These are phyloP conservation scores for Huntiella moniliformis DNA, from an alignment of 2,329 filamentous ascomycete species.

Conservation along the genomic window DNA sequence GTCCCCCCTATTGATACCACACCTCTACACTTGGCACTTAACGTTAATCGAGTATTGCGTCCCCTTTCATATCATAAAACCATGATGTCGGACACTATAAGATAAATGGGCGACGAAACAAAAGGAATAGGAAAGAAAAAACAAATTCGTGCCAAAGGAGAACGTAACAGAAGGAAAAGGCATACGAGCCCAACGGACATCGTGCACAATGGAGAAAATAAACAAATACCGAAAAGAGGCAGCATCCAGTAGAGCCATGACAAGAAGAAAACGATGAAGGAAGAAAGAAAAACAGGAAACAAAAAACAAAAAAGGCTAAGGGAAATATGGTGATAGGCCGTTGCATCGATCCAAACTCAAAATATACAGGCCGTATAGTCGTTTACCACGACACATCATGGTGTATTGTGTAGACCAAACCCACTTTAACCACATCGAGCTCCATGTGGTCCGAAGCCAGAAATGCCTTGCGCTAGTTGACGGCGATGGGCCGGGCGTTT, in stretches of 20 bases:
- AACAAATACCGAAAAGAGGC: constrained; percentile 1
- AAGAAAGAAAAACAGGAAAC: constrained; percentile 1
- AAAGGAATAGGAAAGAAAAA: constrained; percentile 12
- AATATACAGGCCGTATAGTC: too few species aligned
- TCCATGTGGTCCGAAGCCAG: too few species aligned
- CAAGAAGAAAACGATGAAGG: constrained; percentile 7
- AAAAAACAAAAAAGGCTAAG: constrained; percentile 2
- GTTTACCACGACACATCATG: too few species aligned
- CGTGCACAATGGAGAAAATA: too few species aligned
- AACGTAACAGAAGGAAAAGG: constrained; percentile 4
- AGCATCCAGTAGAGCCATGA: constrained; percentile 7
- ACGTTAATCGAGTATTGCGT: neutral
- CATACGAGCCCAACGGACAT: too few species aligned
- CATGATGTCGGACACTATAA: constrained; percentile 1
- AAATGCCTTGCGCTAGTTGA: too few species aligned
- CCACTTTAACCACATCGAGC: too few species aligned
- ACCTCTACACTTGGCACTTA: too few species aligned
- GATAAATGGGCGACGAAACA: constrained; percentile 2
- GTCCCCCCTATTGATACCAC: too few species aligned
- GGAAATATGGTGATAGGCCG: constrained; percentile 12
- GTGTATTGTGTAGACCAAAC: too few species aligned
- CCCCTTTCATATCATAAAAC: constrained; percentile 2
- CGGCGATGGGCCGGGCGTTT: too few species aligned
- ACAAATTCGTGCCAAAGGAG: constrained; percentile 13
- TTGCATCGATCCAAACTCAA: too few species aligned